Base-by-base conservation (phyloP, 2,329 filamentous ascomycete genomes). In the Monilinia aucupariae region DNA sequence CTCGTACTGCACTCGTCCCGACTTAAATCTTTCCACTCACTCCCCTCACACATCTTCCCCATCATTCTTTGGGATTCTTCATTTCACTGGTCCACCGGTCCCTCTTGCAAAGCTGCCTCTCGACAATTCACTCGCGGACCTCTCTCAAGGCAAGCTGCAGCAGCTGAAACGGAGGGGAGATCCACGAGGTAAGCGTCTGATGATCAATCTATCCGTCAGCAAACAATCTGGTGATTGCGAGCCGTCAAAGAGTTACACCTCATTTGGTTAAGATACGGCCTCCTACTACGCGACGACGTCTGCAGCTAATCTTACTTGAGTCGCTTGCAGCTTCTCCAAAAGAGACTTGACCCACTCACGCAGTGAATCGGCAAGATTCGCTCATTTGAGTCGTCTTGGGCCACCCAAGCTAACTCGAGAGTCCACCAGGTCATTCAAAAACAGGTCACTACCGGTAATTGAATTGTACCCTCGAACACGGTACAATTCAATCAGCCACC, bases 171-270 rank as follows among this genome's bases (percentile, higher is more conserved):
- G 3, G 52, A 25, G 48, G 22, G 34, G 43, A 30, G 13, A 27
- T 56, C 15, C 59, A 62, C 59, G 59, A 58, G 60, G 60, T 62
- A 25, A 56, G 60, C 41, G 60, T 62, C 60, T 62, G 60, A 49
- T 62, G 60, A 62, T 62, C 60, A 58, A 49, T 62, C 59, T 47
- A 49, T 12, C 59, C 51, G 41, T 62, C 30, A 62, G 59, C 59
- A 62, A 62, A 56, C 51, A 56, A 27, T 25, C 25, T 41, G 51
- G 41, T 62, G 51, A 62, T 56, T 62, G 60, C 8, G 22, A 49
- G 39, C 51, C 32, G 59, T 48, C 17, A 39, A 62, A 56, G 39
- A 56, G 59, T 62, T 56, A 62, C 51, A 49, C 41, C 30, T 55
- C 51, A 43, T 50, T 63, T 49, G 53, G n/a, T 13, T 2, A 39